phyloP scores from a whole-genome alignment of 108 stramenopile species.

The Nitzschia putrida region DNA sequence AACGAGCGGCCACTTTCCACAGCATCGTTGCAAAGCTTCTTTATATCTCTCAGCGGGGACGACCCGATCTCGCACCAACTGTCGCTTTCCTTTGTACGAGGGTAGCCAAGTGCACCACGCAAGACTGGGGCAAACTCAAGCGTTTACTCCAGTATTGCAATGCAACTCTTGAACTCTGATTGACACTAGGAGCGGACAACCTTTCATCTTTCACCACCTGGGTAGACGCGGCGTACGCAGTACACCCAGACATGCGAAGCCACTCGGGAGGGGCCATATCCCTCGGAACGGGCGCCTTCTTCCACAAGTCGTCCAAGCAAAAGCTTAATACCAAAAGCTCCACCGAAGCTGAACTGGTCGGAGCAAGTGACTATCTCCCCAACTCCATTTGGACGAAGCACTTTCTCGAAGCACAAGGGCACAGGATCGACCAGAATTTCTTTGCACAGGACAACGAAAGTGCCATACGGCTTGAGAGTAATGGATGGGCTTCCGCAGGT shows the following conservation, averaged over 20 bases:
- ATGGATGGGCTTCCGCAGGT: conserved; percentile 35
- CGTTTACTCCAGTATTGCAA: conserved; percentile 42
- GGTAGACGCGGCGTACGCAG: conserved; percentile 41
- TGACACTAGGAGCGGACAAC: conserved; percentile 25
- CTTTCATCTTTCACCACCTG: conserved; percentile 11
- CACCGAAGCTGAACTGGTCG: conserved; percentile 38
- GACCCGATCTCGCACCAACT: conserved; percentile 37
- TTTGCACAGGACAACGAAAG: conserved; percentile 56
- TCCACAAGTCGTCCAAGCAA: conserved; percentile 37
- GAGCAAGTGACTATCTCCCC: conserved; percentile 30
- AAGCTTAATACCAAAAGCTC: conserved; percentile 53
- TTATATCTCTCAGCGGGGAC: conserved; percentile 24
- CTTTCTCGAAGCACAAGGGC: conserved; percentile 52
- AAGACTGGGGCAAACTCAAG: conserved; percentile 49
- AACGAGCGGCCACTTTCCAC: conserved; percentile 25
- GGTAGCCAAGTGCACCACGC: conserved; percentile 38
- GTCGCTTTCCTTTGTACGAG: conserved; percentile 55
- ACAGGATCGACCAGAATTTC: conserved; percentile 19
- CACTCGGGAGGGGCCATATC: conserved; percentile 50
- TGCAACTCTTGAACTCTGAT: conserved; percentile 25
- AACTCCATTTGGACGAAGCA: conserved; percentile 40
- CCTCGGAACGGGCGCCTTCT: conserved; percentile 25
- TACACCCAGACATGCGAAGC: conserved; percentile 45
- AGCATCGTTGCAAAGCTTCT: conserved; percentile 36
- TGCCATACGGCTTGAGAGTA: conserved; percentile 44